Percentiles rank a stretch among this genome's conserved stretches.
Evolutionary conservation across 176 grass and related monocot species (phyloP).

Genomic region (Eleusine coracana): DNA sequence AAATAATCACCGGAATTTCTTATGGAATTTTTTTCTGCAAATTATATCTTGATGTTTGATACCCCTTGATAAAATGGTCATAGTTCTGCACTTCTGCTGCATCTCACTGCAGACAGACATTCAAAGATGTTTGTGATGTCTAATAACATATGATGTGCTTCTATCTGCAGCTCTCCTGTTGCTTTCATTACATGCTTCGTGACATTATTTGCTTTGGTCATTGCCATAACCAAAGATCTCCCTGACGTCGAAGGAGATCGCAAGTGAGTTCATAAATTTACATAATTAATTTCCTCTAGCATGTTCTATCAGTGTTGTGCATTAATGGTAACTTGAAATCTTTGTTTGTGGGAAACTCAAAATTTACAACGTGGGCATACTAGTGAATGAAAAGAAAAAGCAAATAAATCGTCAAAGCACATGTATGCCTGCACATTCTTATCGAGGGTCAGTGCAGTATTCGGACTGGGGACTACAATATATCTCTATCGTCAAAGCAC

Average conservation of each 20-base stretch:
- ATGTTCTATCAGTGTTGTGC: background rate
- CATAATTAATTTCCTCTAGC: background rate
- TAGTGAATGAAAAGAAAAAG: background rate
- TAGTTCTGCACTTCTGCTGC: slow-evolving; percentile 30
- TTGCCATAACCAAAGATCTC: slow-evolving; percentile 99
- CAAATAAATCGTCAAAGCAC: background rate
- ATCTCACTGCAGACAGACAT: slow-evolving; percentile 42
- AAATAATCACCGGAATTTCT: slow-evolving; percentile 38
- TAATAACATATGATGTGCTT: slow-evolving; percentile 58
- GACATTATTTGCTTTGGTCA: slow-evolving; percentile 95
- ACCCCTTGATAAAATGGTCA: slow-evolving; percentile 40
- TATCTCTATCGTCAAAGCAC: background rate
- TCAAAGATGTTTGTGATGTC: slow-evolving; percentile 44
- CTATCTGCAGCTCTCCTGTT: slow-evolving; percentile 86
- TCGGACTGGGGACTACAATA: background rate
- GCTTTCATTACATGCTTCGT: slow-evolving; percentile 98
- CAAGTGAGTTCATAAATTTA: slow-evolving; percentile 69
- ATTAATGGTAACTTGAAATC: background rate
- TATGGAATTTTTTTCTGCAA: slow-evolving; percentile 11
- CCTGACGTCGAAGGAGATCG: slow-evolving; percentile 99
- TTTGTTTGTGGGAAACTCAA: background rate
- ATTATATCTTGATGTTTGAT: slow-evolving; percentile 31
- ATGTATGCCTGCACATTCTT: background rate
- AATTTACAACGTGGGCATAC: background rate
- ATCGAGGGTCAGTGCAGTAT: slow-evolving; percentile 5